Conservation (phyloP, 495 filamentous ascomycete genomes). For the Platismatia glauca region DNA sequence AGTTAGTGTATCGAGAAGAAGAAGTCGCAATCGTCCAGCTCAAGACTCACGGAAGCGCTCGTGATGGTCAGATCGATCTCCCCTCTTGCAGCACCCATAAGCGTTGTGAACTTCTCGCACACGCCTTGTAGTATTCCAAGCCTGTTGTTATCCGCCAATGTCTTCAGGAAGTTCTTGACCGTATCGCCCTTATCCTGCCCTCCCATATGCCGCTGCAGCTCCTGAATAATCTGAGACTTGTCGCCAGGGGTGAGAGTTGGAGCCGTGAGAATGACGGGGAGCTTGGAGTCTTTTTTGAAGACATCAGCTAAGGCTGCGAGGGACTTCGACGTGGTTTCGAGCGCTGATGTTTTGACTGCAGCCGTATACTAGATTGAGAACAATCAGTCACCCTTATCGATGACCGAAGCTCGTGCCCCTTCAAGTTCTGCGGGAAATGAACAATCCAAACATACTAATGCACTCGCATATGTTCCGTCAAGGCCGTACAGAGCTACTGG, state of each 20-base stretch:
- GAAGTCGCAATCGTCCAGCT: background rate
- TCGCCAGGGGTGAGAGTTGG: constrained; percentile 69
- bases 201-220: constrained; percentile 72
- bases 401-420: background rate
- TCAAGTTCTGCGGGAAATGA: background rate
- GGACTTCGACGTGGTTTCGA: constrained; percentile 73
- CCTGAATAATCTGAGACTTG: constrained; percentile 73
- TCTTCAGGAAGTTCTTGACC: constrained; percentile 84
- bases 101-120: constrained; percentile 72
- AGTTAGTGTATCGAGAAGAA: constrained; percentile 8
- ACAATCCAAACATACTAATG: constrained; percentile 64
- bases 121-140: constrained; percentile 72
- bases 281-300: constrained; percentile 72
- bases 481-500: constrained; percentile 88
- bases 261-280: constrained; percentile 61
- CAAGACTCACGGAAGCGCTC: constrained; percentile 67
- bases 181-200: constrained; percentile 63
- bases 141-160: constrained; percentile 93
- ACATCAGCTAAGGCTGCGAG: constrained; percentile 59
- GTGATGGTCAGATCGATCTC: constrained; percentile 90
- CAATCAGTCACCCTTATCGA: constrained; percentile 19
- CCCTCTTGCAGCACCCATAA: constrained; percentile 83
- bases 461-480: constrained; percentile 96
- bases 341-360: constrained; percentile 71
- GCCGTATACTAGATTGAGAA: constrained; percentile 79